Evolutionary conservation across 768 basidiomycete species (phyloP).

Genomic region (Termitomyces sp.): DNA sequence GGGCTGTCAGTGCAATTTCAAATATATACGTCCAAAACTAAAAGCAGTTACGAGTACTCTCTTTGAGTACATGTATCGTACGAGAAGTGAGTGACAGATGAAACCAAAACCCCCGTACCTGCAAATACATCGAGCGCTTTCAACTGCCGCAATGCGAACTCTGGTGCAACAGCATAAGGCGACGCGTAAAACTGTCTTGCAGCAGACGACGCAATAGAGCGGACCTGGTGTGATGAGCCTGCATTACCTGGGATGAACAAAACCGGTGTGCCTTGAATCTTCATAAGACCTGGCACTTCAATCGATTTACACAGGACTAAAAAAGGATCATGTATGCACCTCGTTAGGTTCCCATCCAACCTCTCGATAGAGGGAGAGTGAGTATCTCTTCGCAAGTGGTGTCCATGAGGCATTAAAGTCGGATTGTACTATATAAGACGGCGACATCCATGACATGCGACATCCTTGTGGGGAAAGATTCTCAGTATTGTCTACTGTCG

Average conservation of each 20-base stretch:
- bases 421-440: slow-evolving; percentile 74
- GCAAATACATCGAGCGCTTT: slow-evolving; percentile 83
- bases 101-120: slow-evolving; percentile 37
- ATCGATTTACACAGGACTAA: background rate
- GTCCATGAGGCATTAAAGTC: slow-evolving; percentile 67
- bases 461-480: slow-evolving; percentile 85
- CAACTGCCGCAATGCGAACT: slow-evolving; percentile 41
- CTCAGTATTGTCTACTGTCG: slow-evolving; percentile 37
- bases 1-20: background rate
- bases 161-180: slow-evolving; percentile 49
- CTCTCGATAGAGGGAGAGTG: slow-evolving; percentile 90
- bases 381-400: slow-evolving; percentile 68
- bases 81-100: background rate
- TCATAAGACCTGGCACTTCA: background rate
- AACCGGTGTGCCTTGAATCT: slow-evolving; percentile 63
- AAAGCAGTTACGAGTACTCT: background rate
- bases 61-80: background rate
- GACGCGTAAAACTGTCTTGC: slow-evolving; percentile 70
- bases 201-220: slow-evolving; percentile 92
- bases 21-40: background rate
- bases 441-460: slow-evolving; percentile 95
- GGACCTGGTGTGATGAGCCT: slow-evolving; percentile 88
- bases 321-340: slow-evolving; percentile 31
- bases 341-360: slow-evolving; percentile 70
- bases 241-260: slow-evolving; percentile 98